These are phyloP conservation scores for Exserohilum rostratum DNA, from an alignment of 2,329 filamentous ascomycete genomes.

Conservation along the genomic window DNA sequence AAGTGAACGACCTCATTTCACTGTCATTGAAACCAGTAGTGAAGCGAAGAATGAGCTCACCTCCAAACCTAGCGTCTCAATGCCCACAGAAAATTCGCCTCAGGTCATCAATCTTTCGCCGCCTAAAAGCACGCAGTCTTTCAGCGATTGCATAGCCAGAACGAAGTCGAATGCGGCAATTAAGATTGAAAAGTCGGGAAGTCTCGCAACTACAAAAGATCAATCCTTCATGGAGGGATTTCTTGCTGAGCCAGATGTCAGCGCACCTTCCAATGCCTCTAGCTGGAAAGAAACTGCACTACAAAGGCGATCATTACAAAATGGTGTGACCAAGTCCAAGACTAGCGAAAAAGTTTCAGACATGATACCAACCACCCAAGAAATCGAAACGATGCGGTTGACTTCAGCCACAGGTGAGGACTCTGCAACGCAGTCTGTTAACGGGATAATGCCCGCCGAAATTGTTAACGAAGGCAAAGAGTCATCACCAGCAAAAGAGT, in stretches of 20 bases:
- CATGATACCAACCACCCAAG: not conserved
- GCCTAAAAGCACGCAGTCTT: conserved; percentile 7
- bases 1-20: conserved; percentile 20
- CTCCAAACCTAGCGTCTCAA: not conserved
- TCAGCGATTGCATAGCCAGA: not conserved
- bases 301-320: conserved; percentile 14
- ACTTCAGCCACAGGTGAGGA: not conserved
- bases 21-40: not conserved
- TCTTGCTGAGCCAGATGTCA: conserved; percentile 9
- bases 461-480: not conserved
- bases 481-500: not conserved
- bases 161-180: not conserved
- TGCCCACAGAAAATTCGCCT: not conserved
- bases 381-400: not conserved
- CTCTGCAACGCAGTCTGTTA: not conserved
- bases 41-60: not conserved
- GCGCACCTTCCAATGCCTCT: not conserved
- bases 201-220: conserved; percentile 17
- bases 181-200: conserved; percentile 1
- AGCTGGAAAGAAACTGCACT: conserved; percentile 38
- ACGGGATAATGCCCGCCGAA: not conserved
- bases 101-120: not conserved
- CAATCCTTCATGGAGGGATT: conserved; percentile 34
- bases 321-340: not conserved
- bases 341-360: not conserved